A percentile compares a stretch with the other conserved stretches of the same genome.
Evolutionary conservation across 306 rosid genomes (phyloP).

Genomic region (Glycine soja): DNA sequence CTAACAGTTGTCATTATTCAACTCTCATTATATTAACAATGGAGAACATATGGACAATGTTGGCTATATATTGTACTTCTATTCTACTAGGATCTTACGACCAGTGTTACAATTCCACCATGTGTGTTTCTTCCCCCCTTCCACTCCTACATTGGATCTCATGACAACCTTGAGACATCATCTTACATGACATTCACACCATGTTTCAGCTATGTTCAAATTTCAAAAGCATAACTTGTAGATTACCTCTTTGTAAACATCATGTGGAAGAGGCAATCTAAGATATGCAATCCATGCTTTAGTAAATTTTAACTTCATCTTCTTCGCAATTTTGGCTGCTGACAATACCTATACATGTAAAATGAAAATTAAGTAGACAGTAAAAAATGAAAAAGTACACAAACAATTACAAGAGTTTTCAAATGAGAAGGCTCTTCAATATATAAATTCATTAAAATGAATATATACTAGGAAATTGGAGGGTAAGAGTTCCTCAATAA

Average conservation of each 20-base stretch:
- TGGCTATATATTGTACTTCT: not conserved
- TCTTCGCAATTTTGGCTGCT: slow-evolving; percentile 66
- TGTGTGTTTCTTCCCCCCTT: not conserved
- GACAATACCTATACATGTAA: slow-evolving; percentile 61
- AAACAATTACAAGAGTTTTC: slow-evolving; percentile 3
- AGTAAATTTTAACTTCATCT: slow-evolving; percentile 80
- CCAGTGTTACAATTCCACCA: not conserved
- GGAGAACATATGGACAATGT: not conserved
- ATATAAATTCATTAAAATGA: not conserved
- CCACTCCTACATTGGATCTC: not conserved
- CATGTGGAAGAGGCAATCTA: slow-evolving; percentile 87
- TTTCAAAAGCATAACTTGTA: slow-evolving; percentile 38
- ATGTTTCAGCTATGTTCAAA: slow-evolving; percentile 16
- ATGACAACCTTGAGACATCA: not conserved
- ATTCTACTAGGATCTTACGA: not conserved
- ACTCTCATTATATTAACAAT: not conserved
- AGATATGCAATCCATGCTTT: slow-evolving; percentile 90
- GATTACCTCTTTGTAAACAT: slow-evolving; percentile 90
- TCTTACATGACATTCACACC: not conserved
- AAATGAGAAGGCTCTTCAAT: not conserved
- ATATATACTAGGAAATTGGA: not conserved
- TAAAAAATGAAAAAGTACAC: not conserved
- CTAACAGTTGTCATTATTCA: not conserved
- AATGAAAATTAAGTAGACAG: slow-evolving; percentile 25
- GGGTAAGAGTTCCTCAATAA: slow-evolving; percentile 23